Base-by-base conservation (phyloP, 73 alveolate genomes). In the Paramecium bursaria region DNA sequence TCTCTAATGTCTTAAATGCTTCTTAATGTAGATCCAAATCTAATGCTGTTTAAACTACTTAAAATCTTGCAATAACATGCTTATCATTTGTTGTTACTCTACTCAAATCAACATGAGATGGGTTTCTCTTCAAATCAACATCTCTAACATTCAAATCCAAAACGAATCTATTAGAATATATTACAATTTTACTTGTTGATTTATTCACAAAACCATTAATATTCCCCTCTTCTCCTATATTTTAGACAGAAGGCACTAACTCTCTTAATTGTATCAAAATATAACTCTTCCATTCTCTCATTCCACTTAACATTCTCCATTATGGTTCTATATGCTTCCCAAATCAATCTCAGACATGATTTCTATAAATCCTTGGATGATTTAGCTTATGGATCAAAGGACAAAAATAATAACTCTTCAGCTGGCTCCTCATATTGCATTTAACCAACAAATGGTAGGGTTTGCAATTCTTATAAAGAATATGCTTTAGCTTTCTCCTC, bases 261-360 rank as follows among this genome's bases (percentile, higher is more conserved):
- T 42, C 50, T 67, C 60, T 67, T 67, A 15, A 67, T 21, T 25
- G 35, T 42, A 30, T 67, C 82, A 67, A 67, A 67, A 42, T 67
- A 67, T 11, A 67, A 42, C 17, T 67, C 82, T 42, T 67, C 82
- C 33, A 67, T 31, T 42, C 21, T 67, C 44, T 67, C 82, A 67
- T 67, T 67, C 82, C 82, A 67, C 22, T 67, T 67, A n/a, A 67
- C 82, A 67, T 67, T 67, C 25, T 67, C 82, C 82, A 67, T 67
- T 0, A 67, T 47, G 9, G 82, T 67, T 39, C 82, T 31, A 39
- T 67, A 67, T 2, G 82, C 44, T 19, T 67, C 82, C 82, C 82
- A 67, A 4, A 67, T 21, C 10, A 67, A 3, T 67, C 82, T 67
- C 21, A 67, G 27, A 42, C 82, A 67, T 0, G 60, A 17, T 7